Base-by-base conservation (phyloP, 176 grass and related monocot genomes). In the Bonia amplexicaulis region DNA sequence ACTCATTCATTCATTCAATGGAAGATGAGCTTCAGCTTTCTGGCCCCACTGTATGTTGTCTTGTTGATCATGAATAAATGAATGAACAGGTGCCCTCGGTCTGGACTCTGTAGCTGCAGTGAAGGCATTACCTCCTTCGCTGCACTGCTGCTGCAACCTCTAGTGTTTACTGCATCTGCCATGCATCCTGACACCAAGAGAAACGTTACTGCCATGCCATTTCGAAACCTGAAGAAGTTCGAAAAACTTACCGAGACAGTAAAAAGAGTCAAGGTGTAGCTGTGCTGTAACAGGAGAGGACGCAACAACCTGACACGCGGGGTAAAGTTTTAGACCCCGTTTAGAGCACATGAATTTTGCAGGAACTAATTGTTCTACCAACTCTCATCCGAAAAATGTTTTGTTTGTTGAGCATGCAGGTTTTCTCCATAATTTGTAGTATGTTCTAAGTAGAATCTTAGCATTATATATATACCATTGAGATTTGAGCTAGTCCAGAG, bases 41-140 rank as follows among this genome's bases (percentile, higher is more conserved):
- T 1, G 48, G 35, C 3, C 37, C 69, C 77, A 66, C 6, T 20
- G 5, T 12, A 8, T 47, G 59, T 55, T 46, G 75, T 16, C 27
- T 41, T 63, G 52, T 8, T 58, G 58, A 71, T n/a, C 46, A 84
- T 47, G 87, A 57, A 60, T 63, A 20, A 71, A 69, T 65, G 77
- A 22, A 46, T 71, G 72, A 77, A 22, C 54, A 46, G 87, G 66
- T 54, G 73, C 27, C 48, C 6, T 11, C 8, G 27, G 45, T 39
- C 67, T 42, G 55, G 57, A 75, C 31, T 26, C 67, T 42, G 55
- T 42, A 75, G 60, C 79, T 15, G 70, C 72, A 70, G 73, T 22
- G 22, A 48, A 29, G 54, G 26, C 79, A 27, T 45, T 77, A 55
- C 6, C 83, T 69, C 26, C 48, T 31, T n/a, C 23, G 6, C 67